These are phyloP conservation scores for Colletotrichum filicis DNA, from an alignment of 2,329 filamentous ascomycete genomes.

Conservation along the genomic window DNA sequence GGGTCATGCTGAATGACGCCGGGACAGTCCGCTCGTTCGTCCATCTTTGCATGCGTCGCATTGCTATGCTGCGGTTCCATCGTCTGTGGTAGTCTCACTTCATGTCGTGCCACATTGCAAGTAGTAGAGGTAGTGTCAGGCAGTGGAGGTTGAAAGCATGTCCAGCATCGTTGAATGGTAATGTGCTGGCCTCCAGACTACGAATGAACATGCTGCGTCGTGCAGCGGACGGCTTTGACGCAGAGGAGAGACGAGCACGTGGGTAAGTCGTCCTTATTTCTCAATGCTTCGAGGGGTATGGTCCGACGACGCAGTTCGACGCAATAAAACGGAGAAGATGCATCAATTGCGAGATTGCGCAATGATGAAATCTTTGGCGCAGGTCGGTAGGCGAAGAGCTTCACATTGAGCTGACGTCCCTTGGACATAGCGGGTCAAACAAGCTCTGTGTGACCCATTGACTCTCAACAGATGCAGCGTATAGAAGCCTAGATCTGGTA, in stretches of 20 bases:
- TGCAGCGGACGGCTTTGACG: slow-evolving; percentile 7
- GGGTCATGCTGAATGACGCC: slow-evolving; percentile 1
- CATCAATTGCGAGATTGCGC: slow-evolving; percentile 15
- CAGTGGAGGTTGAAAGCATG: slow-evolving; percentile 9
- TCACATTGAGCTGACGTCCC: background rate
- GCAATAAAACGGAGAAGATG: background rate
- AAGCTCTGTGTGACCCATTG: background rate
- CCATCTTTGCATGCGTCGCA: background rate
- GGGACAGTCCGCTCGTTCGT: slow-evolving; percentile 20
- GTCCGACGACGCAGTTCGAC: slow-evolving; percentile 1
- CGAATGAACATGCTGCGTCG: slow-evolving; percentile 6
- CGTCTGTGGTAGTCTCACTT: slow-evolving; percentile 1
- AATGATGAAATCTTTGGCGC: slow-evolving; percentile 4
- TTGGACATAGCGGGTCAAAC: background rate
- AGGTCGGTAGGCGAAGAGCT: slow-evolving; percentile 3
- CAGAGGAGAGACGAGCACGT: slow-evolving; percentile 20
- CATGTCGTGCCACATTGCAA: slow-evolving; percentile 27
- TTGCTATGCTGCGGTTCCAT: slow-evolving; percentile 20
- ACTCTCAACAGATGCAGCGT: background rate
- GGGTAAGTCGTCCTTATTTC: slow-evolving; percentile 15
- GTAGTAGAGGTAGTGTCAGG: slow-evolving; percentile 9
- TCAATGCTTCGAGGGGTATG: background rate
- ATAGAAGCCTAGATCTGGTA: background rate
- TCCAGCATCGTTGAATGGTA: slow-evolving; percentile 8
- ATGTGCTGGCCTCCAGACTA: slow-evolving; percentile 17